Evolutionary conservation across 352 stramenopile genomes (phyloP), one percentile per base, ranked within the genome.

Genomic region (Saprolegnia diclina): DNA sequence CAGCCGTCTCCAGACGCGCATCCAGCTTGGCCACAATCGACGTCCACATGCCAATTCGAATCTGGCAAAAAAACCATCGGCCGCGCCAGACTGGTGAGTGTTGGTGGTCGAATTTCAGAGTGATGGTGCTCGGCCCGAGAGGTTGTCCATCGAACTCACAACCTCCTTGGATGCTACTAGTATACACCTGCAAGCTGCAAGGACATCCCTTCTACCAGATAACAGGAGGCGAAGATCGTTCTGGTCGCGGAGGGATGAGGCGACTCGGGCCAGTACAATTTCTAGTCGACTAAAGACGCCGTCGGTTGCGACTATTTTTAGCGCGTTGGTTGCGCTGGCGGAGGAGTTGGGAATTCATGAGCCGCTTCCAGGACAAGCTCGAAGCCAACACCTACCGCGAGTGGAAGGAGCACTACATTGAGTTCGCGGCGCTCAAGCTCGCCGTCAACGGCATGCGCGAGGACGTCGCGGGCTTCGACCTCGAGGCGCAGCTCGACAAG

Each of bases 371-470:
- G 24, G 62, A 71, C n/a, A 83, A 83, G 66, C 74, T 83, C 4
- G 65, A 82, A 42, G 74, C 78, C 64, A 97, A 97, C 72, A 81
- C 76, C 32, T 91, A 91, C 69, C 79, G 83, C 13, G 88, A 97
- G 76, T 97, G 91, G 91, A 75, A 79, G 37, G 71, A 86, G 56
- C 80, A 95, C 46, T 97, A 97, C 74, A 32, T 97, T 18, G 89
- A 97, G 79, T 97, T 97, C 74, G 83, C 90, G 54, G 76, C 76
- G 11, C 77, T 97, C 14, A 97, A 97, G 77, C 82, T 76, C 42
- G 68, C 90, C 62, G 80, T 97, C 42, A 87, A 90, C 72, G 50
- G 56, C 26, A 19, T 65, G 32, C 46, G 50, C 50, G 56, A 78
- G 16, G 62, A 85, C 35, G 42, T 54, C 63, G 59, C 68, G 46